Conservation (phyloP, 257 asterid species). For the Nicotiana tabacum region DNA sequence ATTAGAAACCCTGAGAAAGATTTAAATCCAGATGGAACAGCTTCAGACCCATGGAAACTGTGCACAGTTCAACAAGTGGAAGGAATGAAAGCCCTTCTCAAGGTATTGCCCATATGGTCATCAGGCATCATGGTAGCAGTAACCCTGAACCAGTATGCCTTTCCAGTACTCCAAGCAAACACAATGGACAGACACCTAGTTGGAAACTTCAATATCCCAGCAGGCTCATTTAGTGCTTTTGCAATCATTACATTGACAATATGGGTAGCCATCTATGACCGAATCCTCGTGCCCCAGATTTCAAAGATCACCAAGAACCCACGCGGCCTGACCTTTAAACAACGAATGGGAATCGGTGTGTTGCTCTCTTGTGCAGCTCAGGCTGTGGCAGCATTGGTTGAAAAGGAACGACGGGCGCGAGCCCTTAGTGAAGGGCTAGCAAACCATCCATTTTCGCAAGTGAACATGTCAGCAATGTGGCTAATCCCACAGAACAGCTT, state of each 20-base stretch:
- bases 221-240: constrained; percentile 43
- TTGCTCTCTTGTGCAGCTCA: constrained; percentile 46
- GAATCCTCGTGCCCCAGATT: constrained; percentile 40
- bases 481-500: constrained; percentile 50
- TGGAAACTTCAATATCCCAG: constrained; percentile 49
- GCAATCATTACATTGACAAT: constrained; percentile 36
- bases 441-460: constrained; percentile 26
- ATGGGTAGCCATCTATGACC: constrained; percentile 55
- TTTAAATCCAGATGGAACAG: constrained; percentile 38
- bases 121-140: constrained; percentile 52
- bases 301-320: constrained; percentile 41
- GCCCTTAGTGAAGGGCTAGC: constrained; percentile 44
- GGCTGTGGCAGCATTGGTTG: constrained; percentile 47
- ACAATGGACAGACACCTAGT: constrained; percentile 43
- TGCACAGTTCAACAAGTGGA: constrained; percentile 67
- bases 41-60: constrained; percentile 44
- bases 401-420: constrained; percentile 36
- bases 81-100: constrained; percentile 50
- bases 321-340: constrained; percentile 38
- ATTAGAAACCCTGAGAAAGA: constrained; percentile 35
- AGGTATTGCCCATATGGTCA: constrained; percentile 71
- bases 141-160: constrained; percentile 46
- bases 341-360: constrained; percentile 57
- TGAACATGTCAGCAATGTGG: constrained; percentile 67
- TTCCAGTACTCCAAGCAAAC: constrained; percentile 58